Evolutionary conservation across 805 yeast genomes (phyloP).

Genomic region (Yarrowia bubula): DNA sequence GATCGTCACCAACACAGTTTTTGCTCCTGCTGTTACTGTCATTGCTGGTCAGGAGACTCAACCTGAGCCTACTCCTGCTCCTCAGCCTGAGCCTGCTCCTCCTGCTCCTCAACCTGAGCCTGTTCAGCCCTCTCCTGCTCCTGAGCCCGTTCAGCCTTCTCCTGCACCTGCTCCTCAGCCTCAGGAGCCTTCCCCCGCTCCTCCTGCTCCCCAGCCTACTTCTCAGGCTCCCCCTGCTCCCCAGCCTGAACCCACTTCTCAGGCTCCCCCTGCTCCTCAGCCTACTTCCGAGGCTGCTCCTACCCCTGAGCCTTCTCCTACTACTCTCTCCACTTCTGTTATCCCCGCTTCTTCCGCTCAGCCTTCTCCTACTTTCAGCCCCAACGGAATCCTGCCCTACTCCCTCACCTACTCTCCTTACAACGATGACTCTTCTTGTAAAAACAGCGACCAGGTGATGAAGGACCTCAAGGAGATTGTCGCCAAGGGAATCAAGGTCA

Average conservation of each 20-base stretch:
- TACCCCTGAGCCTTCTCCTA: background rate
- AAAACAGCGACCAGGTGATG: constrained; percentile 51
- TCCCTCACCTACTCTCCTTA: constrained; percentile 56
- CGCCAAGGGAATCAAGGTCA: constrained; percentile 57
- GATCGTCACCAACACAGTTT: constrained; percentile 1
- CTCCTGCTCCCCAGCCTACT: background rate
- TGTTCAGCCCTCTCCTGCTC: background rate
- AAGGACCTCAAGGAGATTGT: constrained; percentile 59
- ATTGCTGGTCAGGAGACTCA: background rate
- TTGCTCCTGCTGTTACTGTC: constrained; percentile 20
- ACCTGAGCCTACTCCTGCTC: background rate
- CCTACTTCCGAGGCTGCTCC: background rate
- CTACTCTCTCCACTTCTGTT: background rate
- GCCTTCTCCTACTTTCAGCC: background rate
- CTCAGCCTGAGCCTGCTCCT: background rate
- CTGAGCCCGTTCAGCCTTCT: background rate
- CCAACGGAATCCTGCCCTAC: constrained; percentile 33
- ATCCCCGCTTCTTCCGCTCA: background rate
- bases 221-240: background rate
- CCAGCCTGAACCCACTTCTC: background rate
- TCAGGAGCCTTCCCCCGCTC: background rate
- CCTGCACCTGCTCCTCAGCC: background rate
- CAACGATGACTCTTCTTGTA: constrained; percentile 65
- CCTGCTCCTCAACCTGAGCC: background rate
- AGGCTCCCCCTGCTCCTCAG: background rate